Base-by-base conservation (phyloP, 495 filamentous ascomycete species). In the Bryoglossum gracile region DNA sequence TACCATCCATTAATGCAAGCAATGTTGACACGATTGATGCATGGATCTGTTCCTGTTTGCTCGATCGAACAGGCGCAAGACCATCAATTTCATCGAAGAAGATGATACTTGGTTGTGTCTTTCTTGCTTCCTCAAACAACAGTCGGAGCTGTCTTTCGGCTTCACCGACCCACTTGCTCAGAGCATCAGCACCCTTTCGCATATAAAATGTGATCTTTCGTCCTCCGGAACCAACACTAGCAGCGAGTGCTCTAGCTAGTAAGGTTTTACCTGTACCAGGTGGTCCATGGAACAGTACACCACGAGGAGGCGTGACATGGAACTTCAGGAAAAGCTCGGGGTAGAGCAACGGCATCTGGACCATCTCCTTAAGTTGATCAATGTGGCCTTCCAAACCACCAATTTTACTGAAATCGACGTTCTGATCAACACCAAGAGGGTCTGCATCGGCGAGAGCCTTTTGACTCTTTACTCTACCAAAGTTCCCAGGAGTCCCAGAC, bases 41-140 rank as follows among this genome's bases (percentile, higher is more conserved):
- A 69, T 98, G 92, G 43, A 95, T 97, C 67, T 98, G 92, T 55
- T 98, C 94, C 65, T 95, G 89, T 55, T 96, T 97, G 62, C 89
- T 94, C 11, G 94, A 97, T 47, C 92, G 80, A 8, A 96, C 91
- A 38, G 92, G 92, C 1, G 92, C 92, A 50, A 98, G 76, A 36
- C 87, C 92, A 68, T 98, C 92, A 52, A 98, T 98, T 63, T 98
- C 92, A 65, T 98, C 92, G 56, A 98, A 98, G 71, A 98, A 98
- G 60, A 98, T 98, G 65, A 98, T 98, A 62, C 89, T 95, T 0
- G 92, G 92, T 61, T 97, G 94, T 8, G 81, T 96, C 61, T 86
- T 89, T 54, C 89, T 78, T 11, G 92, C 92, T 66, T 98, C 94
- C 56, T 98, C 92, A 56, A 98, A 98, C 3, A 98, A 74, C 46